phyloP scores from a whole-genome alignment of 371 early-diverging fungal species.

The Mortierella sp. region DNA sequence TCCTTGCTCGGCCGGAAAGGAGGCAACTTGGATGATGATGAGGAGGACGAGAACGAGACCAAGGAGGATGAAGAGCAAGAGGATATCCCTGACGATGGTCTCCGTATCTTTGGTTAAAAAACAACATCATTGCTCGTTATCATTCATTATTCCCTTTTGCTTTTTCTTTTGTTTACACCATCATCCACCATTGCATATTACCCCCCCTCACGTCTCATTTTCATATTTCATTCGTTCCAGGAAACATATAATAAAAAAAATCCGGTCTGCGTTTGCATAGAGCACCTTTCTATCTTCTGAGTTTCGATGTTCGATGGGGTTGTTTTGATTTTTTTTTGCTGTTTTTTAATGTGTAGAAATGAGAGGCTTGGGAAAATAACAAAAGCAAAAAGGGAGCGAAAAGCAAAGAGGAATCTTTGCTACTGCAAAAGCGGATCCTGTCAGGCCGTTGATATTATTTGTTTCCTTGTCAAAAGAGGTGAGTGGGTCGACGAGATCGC shows the following conservation, averaged over 20 bases:
- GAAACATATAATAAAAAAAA: neutral
- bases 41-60: constrained; percentile 42
- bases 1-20: constrained; percentile 84
- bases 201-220: neutral
- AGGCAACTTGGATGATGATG: constrained; percentile 39
- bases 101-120: constrained; percentile 61
- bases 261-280: neutral
- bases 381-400: neutral
- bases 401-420: neutral
- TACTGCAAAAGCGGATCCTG: neutral
- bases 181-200: constrained; percentile 7
- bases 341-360: neutral
- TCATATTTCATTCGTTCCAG: neutral
- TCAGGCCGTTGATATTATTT: neutral
- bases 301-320: constrained; percentile 1
- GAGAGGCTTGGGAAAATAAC: constrained; percentile 4
- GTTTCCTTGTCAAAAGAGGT: too few relatives aligned
- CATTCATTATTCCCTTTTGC: constrained; percentile 1
- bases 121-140: too few relatives aligned
- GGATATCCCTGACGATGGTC: constrained; percentile 44
- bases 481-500: too few relatives aligned
- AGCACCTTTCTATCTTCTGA: neutral
- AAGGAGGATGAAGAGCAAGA: constrained; percentile 37
- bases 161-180: neutral
- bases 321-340: constrained; percentile 11